These are phyloP conservation scores for Phlebopus sp. DNA, from an alignment of 1,284 basidiomycete species.

Conservation along the genomic window DNA sequence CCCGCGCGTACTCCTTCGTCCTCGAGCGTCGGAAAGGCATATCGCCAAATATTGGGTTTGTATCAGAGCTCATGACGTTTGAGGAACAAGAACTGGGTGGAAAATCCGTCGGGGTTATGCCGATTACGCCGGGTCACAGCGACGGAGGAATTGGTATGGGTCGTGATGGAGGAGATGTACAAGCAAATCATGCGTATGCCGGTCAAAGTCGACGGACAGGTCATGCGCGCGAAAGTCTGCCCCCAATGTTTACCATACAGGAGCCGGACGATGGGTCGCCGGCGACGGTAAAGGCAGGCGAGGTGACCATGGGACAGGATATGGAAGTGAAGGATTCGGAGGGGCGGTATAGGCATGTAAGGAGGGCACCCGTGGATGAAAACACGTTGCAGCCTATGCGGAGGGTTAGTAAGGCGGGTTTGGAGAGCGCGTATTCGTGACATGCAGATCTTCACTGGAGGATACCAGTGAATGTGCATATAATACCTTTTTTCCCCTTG, in stretches of 20 bases:
- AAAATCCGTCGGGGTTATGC: slow-evolving; percentile 73
- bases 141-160: slow-evolving; percentile 23
- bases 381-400: slow-evolving; percentile 82
- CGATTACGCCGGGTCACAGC: slow-evolving; percentile 30
- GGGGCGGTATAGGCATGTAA: slow-evolving; percentile 81
- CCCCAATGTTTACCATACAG: slow-evolving; percentile 50
- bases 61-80: slow-evolving; percentile 94
- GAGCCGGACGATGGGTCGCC: slow-evolving; percentile 29
- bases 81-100: slow-evolving; percentile 87
- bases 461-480: slow-evolving; percentile 11
- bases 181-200: slow-evolving; percentile 39
- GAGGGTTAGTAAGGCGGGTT: slow-evolving; percentile 84
- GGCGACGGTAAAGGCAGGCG: slow-evolving; percentile 19
- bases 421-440: slow-evolving; percentile 55
- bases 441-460: not conserved
- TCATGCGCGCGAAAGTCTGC: slow-evolving; percentile 73
- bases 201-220: slow-evolving; percentile 48
- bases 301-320: slow-evolving; percentile 65
- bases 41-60: slow-evolving; percentile 98
- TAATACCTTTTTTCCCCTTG: slow-evolving; percentile 4
- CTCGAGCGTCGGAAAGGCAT: slow-evolving; percentile 88
- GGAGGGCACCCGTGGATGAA: slow-evolving; percentile 82
- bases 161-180: slow-evolving; percentile 20
- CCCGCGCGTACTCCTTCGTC: slow-evolving; percentile 88
- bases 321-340: slow-evolving; percentile 80